A percentile compares a stretch with the other conserved stretches of the same genome.
Evolutionary conservation across 2,329 filamentous ascomycete species (phyloP).

Genomic region (Daldinia sp.): DNA sequence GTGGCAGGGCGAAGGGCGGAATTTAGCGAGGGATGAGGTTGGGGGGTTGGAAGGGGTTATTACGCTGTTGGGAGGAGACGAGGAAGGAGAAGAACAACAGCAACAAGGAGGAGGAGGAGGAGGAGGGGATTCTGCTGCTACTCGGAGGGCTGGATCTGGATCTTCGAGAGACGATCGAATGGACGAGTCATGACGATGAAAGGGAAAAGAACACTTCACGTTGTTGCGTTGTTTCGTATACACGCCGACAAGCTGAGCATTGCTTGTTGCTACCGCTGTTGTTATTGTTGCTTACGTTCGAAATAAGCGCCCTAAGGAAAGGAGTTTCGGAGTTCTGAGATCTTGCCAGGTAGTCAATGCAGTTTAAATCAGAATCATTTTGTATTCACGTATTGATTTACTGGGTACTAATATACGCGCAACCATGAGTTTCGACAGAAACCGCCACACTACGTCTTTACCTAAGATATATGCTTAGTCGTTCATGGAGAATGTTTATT

Average conservation of each 20-base stretch:
- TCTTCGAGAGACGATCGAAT: constrained; percentile 39
- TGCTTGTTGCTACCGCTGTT: neutral
- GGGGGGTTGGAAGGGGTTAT: constrained; percentile 67
- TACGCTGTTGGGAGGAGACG: constrained; percentile 56
- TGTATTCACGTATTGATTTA: neutral
- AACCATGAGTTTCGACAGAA: constrained; percentile 11
- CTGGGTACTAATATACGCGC: neutral
- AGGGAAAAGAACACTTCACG: neutral
- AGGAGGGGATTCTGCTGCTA: neutral
- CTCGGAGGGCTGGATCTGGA: neutral
- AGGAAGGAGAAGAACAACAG: neutral
- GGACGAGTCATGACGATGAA: constrained; percentile 47
- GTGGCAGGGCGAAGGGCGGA: constrained; percentile 69
- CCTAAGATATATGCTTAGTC: neutral
- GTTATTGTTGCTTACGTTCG: neutral
- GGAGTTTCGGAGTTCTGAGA: constrained; percentile 33
- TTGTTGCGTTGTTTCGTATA: neutral
- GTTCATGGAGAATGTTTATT: constrained; percentile 1
- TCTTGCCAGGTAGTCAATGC: neutral
- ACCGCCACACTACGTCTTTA: neutral
- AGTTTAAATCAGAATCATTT: constrained; percentile 4
- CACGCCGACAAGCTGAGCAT: neutral
- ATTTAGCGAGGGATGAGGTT: constrained; percentile 65
- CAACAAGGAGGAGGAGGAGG: neutral
- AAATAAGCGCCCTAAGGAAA: constrained; percentile 27